Conservation (phyloP, 352 stramenopile species). For the Ophiocytium majus region DNA sequence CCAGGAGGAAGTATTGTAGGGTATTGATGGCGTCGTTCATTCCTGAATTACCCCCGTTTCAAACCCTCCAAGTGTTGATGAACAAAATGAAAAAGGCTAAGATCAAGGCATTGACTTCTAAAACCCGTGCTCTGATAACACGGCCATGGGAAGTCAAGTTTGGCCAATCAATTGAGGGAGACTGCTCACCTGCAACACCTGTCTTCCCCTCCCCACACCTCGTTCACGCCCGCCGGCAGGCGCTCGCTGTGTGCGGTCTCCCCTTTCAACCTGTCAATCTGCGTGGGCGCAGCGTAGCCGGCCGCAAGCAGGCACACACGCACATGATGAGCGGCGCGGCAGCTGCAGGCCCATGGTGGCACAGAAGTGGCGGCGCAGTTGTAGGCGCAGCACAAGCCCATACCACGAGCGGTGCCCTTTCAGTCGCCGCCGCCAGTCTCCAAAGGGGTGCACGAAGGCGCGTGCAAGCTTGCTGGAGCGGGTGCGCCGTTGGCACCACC, state of each 20-base stretch:
- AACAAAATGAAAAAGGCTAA: too few species aligned
- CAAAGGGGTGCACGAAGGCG: background rate
- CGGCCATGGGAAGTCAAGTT: too few species aligned
- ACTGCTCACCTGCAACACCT: background rate
- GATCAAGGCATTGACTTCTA: too few species aligned
- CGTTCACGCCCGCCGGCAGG: background rate
- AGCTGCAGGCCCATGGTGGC: background rate
- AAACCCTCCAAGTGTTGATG: too few species aligned
- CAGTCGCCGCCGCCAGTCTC: background rate
- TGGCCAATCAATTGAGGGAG: too few species aligned
- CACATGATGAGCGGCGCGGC: too few species aligned
- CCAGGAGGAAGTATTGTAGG: too few species aligned
- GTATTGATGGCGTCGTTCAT: too few species aligned
- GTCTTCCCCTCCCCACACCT: constrained; percentile 18
- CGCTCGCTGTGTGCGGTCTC: background rate
- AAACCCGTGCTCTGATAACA: too few species aligned
- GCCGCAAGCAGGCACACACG: constrained; percentile 1
- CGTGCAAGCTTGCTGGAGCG: background rate
- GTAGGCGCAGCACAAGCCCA: background rate
- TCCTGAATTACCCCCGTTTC: too few species aligned
- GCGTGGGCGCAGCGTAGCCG: background rate
- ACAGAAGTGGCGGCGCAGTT: background rate
- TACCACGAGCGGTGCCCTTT: background rate
- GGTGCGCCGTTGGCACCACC: too few species aligned
- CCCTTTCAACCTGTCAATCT: constrained; percentile 28